These are phyloP conservation scores for Cladorrhinum sp. DNA, from an alignment of 2,329 filamentous ascomycete species.

Conservation along the genomic window DNA sequence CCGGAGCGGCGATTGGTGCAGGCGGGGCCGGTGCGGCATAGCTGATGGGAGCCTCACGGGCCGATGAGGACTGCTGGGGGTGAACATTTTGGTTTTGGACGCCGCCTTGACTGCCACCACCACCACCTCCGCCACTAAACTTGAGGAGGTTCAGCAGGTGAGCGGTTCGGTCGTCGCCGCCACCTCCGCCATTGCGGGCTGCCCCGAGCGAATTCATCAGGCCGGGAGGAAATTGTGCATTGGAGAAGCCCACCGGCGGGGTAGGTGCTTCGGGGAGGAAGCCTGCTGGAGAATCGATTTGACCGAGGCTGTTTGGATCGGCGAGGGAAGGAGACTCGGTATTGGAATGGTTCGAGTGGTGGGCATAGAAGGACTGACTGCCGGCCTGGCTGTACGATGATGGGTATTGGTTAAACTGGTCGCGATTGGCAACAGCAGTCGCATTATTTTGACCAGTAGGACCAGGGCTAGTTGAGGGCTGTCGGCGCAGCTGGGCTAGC, in stretches of 20 bases:
- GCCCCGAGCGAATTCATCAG: slow-evolving; percentile 51
- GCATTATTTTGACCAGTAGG: slow-evolving; percentile 12
- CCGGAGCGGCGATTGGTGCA: slow-evolving; percentile 29
- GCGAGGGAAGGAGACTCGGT: slow-evolving; percentile 27
- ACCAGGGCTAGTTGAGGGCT: slow-evolving; percentile 30
- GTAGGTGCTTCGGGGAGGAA: slow-evolving; percentile 44
- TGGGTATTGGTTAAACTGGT: slow-evolving; percentile 21
- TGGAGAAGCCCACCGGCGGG: slow-evolving; percentile 42
- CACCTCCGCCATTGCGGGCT: slow-evolving; percentile 32
- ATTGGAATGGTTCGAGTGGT: slow-evolving; percentile 20
- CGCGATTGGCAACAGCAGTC: slow-evolving; percentile 23
- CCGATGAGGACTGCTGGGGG: slow-evolving; percentile 25
- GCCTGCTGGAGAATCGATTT: slow-evolving; percentile 29
- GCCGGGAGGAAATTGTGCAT: slow-evolving; percentile 39
- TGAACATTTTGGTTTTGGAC: slow-evolving; percentile 14
- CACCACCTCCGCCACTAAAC: slow-evolving; percentile 43
- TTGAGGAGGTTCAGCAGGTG: slow-evolving; percentile 61
- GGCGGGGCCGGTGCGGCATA: slow-evolving; percentile 16
- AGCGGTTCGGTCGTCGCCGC: slow-evolving; percentile 45
- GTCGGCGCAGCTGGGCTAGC: slow-evolving; percentile 40
- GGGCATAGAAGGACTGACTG: slow-evolving; percentile 27
- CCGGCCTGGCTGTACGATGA: slow-evolving; percentile 23
- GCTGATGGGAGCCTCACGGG: slow-evolving; percentile 27
- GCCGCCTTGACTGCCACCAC: slow-evolving; percentile 23
- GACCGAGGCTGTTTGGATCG: slow-evolving; percentile 16